Evolutionary conservation across 2,329 filamentous ascomycete genomes (phyloP), one percentile per base, ranked within the genome.

Genomic region (Aureobasidium sp.): DNA sequence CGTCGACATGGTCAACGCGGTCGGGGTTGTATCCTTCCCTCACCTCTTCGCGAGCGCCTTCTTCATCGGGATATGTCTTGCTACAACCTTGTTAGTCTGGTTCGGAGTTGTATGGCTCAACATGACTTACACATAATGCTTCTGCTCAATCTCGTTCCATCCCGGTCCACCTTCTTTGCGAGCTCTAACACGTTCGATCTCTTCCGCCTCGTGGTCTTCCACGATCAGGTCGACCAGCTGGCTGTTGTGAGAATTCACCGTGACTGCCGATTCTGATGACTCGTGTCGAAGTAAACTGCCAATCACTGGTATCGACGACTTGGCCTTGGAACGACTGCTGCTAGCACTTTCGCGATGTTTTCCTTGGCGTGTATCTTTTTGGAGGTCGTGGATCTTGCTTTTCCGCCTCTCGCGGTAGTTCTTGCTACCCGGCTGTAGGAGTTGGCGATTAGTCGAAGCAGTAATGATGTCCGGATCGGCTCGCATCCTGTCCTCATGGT

Each of bases 201-300:
- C 80, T 69, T 87, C 85, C 6, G 84, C 85, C 51, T 84, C 73
- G 48, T 74, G 79, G 69, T 88, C 84, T 74, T 88, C 85, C 9
- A 89, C 83, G 0, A 88, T 81, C 4, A 89, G 74, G 70, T 89
- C 86, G 12, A 88, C 85, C 5, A 88, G 75, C 67, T 88, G 86
- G 65, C 83, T 85, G 64, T 77, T 78, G 65, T 82, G 80, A 0
- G 84, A 86, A 63, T 81, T 80, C 6, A 63, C 64, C 14, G 65
- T 64, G 5, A 52, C 45, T 11, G 56, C 44, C 3, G 70, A 73
- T 7, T 74, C 75, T 27, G 78, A 77, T 7, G 82, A 84, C 52
- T 81, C 71, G 63, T 78, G 76, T 47, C 77, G 76, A 17, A 79
- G 69, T 62, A 80, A 68, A 9, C 71, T 73, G 52, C 71, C 69